Evolutionary conservation across 2,329 filamentous ascomycete species (phyloP), one percentile per base, ranked within the genome.

Genomic region (Cytospora chrysosperma): DNA sequence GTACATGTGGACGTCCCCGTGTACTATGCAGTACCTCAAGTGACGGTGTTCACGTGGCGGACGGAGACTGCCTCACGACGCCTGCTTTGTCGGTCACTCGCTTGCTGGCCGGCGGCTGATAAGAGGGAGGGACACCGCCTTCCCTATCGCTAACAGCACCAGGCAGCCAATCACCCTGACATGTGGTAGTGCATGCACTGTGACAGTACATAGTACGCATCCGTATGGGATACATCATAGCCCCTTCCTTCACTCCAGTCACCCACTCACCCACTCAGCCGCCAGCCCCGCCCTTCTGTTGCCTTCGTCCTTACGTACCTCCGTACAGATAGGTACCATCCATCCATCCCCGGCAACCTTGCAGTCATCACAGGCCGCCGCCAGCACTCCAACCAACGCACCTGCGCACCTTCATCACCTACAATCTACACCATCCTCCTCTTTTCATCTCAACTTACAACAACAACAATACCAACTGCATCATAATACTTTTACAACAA

Each of bases 401-500:
- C 24, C 47, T 27, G 55, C 37, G 13, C 50, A 55, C 17, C 40
- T n/a, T 47, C 37, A 37, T 28, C n/a, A n/a, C 59, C 59, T 61
- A 55, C 21, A 37, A 55, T 24, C 27, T 61, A 55, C 59, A 61
- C 59, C 59, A 49, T 50, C 28, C 55, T 49, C 53, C 58, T 49
- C 53, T 49, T 61, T 61, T 51, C 59, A 61, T 61, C 43, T 12
- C 43, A 5, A 47, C 43, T 19, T 47, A 47, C 43, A 24, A 47
- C 58, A 49, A 51, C 63, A 55, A 47, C 43, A 24, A 47, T 51
- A 49, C 40, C 63, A 55, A 5, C 63, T 28, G 54, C 63, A 65
- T 65, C 55, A 53, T 43, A 34, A n/a, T 17, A 10, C n/a, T n/a
- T 52, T 21, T 26, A 4, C 32, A 5, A 8, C 15, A 37, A 58